Evolutionary conservation across 2,329 filamentous ascomycete species (phyloP), one percentile per base, ranked within the genome.

Genomic region (Nothophoma quercina): DNA sequence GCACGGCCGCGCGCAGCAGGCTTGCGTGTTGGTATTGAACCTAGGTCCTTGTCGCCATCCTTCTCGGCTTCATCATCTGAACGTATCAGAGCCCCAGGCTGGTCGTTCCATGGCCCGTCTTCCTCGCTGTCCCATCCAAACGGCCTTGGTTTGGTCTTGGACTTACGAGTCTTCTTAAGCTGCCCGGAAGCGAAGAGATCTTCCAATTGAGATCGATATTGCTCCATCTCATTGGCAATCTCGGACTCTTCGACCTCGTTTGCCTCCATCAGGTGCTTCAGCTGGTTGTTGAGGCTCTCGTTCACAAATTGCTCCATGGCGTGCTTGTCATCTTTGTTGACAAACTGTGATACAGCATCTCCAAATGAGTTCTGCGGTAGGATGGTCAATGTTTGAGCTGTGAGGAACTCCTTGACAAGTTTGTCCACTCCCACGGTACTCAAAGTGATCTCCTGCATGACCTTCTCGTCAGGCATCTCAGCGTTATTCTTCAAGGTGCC

Each of bases 291-390:
- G 22, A 81, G 64, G 57, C 72, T 77, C 4, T 78, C 72, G 4
- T 74, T 69, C 7, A 81, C 75, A 51, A 81, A 81, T 10, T 69
- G 72, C 56, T 78, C 72, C 87, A 98, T 91, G 2, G 91, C 91
- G 64, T 95, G 88, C 69, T 93, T 96, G 77, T 99, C 95, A 61
- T 96, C 91, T 63, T 98, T 98, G 71, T 93, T 88, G 21, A 99
- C 91, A 65, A 95, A 99, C 56, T 96, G 90, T 38, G 87, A 88
- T 5, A 99, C 91, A 0, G 95, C 95, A 67, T 98, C 93, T 13
- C 92, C 90, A 67, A 99, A 97, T 0, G 89, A 89, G 23, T 93
- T 95, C 65, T 96, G 91, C 0, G 95, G 95, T 0, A 99, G 81
- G 40, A 99, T 95, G 51, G 93, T 96, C 25, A 99, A 84, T 0